Evolutionary conservation across 1,284 basidiomycete genomes (phyloP).

Genomic region (Fomes fomentarius): DNA sequence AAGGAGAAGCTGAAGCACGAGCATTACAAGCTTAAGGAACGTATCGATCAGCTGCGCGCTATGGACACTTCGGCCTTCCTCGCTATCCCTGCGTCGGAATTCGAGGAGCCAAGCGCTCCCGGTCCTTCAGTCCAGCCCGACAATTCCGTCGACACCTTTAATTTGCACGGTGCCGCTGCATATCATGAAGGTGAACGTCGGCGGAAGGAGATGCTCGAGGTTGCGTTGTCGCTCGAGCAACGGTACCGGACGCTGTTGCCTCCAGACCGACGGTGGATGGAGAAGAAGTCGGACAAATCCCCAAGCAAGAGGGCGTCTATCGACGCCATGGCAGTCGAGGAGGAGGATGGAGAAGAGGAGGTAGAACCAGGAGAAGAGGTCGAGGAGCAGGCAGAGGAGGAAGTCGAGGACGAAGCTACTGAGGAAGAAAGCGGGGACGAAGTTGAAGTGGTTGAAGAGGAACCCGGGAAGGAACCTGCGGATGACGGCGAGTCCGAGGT

Average conservation of each 20-base stretch:
- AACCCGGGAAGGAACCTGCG: constrained; percentile 7
- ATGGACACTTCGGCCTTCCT: constrained; percentile 77
- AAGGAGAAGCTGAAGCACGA: constrained; percentile 90
- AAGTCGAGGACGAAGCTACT: constrained; percentile 10
- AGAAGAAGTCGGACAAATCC: constrained; percentile 21
- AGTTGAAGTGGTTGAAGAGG: constrained; percentile 16
- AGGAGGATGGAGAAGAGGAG: constrained; percentile 8
- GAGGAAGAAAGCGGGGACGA: constrained; percentile 15
- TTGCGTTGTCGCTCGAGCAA: constrained; percentile 65
- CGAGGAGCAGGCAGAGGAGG: constrained; percentile 4
- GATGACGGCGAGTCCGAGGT: constrained; percentile 33
- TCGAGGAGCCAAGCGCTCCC: constrained; percentile 33
- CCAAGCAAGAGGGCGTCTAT: constrained; percentile 9
- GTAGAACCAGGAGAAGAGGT: constrained; percentile 1
- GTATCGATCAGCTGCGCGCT: constrained; percentile 81
- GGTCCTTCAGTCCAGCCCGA: constrained; percentile 19
- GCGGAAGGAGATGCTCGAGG: constrained; percentile 69
- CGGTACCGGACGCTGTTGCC: constrained; percentile 73
- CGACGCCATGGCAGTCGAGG: constrained; percentile 9
- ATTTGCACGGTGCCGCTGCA: constrained; percentile 44
- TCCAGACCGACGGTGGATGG: constrained; percentile 46
- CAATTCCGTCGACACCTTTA: constrained; percentile 33
- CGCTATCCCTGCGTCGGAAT: constrained; percentile 56
- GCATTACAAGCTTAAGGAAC: constrained; percentile 87
- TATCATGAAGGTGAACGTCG: constrained; percentile 70